A percentile compares a stretch with the other conserved stretches of the same genome.
These are phyloP conservation scores for Pseudonitzschia pungens DNA, from an alignment of 108 stramenopile genomes.

Conservation along the genomic window DNA sequence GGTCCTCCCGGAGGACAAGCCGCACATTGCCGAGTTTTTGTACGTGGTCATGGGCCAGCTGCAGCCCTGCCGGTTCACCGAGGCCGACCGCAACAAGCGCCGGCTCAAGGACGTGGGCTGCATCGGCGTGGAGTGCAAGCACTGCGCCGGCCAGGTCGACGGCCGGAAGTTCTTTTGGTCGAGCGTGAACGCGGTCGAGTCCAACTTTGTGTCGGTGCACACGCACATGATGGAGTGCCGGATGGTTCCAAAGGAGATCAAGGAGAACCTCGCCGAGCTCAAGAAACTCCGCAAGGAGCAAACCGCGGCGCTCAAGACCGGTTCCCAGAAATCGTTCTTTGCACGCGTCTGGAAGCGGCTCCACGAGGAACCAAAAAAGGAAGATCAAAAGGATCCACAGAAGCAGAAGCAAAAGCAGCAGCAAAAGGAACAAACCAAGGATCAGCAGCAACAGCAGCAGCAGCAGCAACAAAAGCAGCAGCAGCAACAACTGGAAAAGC, in stretches of 20 bases:
- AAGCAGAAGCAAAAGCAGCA: constrained; percentile 1
- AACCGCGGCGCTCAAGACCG: constrained; percentile 72
- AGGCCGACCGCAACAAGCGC: constrained; percentile 89
- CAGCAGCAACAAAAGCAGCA: neutral
- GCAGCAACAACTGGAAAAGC: neutral
- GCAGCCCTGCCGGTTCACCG: constrained; percentile 86
- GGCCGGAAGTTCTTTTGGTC: constrained; percentile 92
- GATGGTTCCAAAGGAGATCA: constrained; percentile 59
- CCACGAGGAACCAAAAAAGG: constrained; percentile 42
- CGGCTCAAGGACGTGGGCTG: constrained; percentile 85
- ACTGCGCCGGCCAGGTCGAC: constrained; percentile 87
- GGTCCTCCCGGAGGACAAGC: constrained; percentile 81
- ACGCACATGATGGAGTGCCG: constrained; percentile 90
- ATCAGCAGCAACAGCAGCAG: constrained; percentile 9
- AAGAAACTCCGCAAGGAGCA: constrained; percentile 86
- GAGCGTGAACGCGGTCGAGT: constrained; percentile 87
- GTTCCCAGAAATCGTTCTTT: constrained; percentile 90
- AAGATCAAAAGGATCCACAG: constrained; percentile 17
- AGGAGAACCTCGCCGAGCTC: constrained; percentile 57
- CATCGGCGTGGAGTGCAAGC: constrained; percentile 91
- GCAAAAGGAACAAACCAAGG: neutral
- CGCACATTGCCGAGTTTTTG: constrained; percentile 82
- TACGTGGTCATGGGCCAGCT: constrained; percentile 89
- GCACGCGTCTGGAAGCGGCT: constrained; percentile 79
- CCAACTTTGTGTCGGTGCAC: constrained; percentile 90